Conservation (phyloP, 2,329 filamentous ascomycete species). For the Penicillium sp. region DNA sequence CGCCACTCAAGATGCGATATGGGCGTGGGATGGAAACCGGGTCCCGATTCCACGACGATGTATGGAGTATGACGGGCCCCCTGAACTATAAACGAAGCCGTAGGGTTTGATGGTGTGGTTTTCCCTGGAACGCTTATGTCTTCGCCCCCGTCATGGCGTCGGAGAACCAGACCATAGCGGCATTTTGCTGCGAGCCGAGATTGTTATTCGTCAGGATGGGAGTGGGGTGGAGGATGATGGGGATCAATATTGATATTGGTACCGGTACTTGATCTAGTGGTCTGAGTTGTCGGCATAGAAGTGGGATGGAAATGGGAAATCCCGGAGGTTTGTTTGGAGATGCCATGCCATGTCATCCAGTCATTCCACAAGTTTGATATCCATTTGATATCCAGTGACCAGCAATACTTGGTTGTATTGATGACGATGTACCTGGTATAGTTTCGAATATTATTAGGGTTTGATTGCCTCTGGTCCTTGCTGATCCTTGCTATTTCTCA, state of each 20-base stretch:
- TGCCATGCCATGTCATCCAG: neutral
- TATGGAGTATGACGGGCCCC: neutral
- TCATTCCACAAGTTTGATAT: neutral
- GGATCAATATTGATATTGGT: neutral
- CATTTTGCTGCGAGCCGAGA: conserved; percentile 19
- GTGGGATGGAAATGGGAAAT: neutral
- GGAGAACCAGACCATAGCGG: conserved; percentile 3
- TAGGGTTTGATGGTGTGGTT: neutral
- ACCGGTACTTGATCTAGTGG: neutral
- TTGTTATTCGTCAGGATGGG: conserved; percentile 15
- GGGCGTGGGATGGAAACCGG: conserved; percentile 14
- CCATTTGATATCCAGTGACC: neutral
- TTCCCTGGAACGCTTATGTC: neutral
- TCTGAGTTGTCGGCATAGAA: neutral
- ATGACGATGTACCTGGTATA: neutral
- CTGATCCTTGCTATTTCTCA: no score
- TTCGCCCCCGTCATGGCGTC: neutral
- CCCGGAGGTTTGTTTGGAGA: neutral
- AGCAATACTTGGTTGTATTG: neutral
- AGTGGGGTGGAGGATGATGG: neutral
- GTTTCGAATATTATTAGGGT: no score
- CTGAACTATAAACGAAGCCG: neutral
- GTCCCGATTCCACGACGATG: no score
- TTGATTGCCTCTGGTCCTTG: no score
- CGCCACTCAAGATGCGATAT: conserved; percentile 4